A percentile compares a stretch with the other conserved stretches of the same genome.
These are phyloP conservation scores for Austroboletus eburneus DNA, from an alignment of 768 basidiomycete genomes.

Conservation along the genomic window DNA sequence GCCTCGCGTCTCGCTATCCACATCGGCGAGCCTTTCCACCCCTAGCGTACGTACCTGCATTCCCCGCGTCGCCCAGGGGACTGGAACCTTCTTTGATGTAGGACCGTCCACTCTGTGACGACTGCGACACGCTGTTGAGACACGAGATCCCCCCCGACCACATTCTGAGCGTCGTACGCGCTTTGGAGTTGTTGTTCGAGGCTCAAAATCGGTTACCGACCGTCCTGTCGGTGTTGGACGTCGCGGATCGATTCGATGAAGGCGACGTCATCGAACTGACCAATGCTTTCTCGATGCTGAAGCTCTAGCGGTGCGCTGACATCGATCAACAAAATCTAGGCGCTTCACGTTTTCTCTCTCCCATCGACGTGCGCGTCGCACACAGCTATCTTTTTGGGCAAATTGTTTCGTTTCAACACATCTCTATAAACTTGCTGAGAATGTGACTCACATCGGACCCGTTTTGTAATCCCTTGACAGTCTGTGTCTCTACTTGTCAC, in stretches of 20 bases:
- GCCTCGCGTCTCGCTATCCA: background rate
- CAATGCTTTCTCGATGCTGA: slow-evolving; percentile 19
- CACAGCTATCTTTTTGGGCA: too few species aligned
- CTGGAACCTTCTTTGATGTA: background rate
- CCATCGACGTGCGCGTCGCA: too few species aligned
- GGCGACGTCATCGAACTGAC: slow-evolving; percentile 15
- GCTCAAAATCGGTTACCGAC: slow-evolving; percentile 6
- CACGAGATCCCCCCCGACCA: slow-evolving; percentile 17
- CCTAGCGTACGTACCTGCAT: too few species aligned
- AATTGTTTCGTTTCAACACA: too few species aligned
- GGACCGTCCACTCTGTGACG: slow-evolving; percentile 14
- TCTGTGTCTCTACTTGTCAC: too few species aligned
- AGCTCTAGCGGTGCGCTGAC: background rate
- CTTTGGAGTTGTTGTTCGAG: slow-evolving; percentile 16
- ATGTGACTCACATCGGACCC: too few species aligned
- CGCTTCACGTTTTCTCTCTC: too few species aligned
- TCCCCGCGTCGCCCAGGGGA: too few species aligned
- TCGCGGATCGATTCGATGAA: slow-evolving; percentile 5
- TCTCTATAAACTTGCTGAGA: too few species aligned
- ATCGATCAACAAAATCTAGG: too few species aligned
- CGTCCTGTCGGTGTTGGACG: background rate
- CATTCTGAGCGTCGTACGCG: slow-evolving; percentile 22
- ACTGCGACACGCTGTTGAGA: slow-evolving; percentile 10
- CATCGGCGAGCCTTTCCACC: too few species aligned
- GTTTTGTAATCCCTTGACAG: background rate